Base-by-base conservation (phyloP, 768 basidiomycete genomes). In the Russula olivacea region DNA sequence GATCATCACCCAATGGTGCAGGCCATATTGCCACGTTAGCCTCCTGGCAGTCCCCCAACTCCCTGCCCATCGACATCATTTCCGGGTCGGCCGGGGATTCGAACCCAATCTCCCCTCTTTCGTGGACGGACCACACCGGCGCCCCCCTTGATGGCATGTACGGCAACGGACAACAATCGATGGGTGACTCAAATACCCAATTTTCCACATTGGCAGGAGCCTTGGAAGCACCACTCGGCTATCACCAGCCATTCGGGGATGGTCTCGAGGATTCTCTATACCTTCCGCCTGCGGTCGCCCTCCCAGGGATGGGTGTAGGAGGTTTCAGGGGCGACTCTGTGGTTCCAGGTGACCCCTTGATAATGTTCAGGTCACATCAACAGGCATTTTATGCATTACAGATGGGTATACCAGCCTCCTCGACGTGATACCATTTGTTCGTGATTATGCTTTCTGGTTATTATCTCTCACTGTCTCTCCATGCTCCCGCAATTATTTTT, bases 241-340 rank as follows among this genome's bases (percentile, higher is more conserved):
- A 64, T 58, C 45, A 57, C n/a, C 64, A 47, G 12, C 61, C 64
- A 7, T 66, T 66, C 38, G 65, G 65, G 1, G 55, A 58, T 19
- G 62, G 65, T 12, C 19, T 66, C 17, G 62, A 53, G 19, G 65
- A 64, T 15, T 55, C 45, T 4, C 19, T 36, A 11, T 57, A 23
- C 45, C 34, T 54, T 34, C 52, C 36, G 4, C 8, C 53, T 28
- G 47, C 30, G 12, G 41, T n/a, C 17, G n/a, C 56, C 7, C 38
- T 54, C 19, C 40, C 45, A 14, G 56, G 52, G 9, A 51, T 63
- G 62, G 45, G 41, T 34, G 53, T 59, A 5, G 65, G 48, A 14
- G n/a, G 40, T 2, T 36, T 58, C 17, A 34, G 51, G 48, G 34
- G 48, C 14, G 65, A 55, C 21, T 6, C 65, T 11, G 40, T 45